Base-by-base conservation (phyloP, 2,329 filamentous ascomycete species). In the Aspergillus sp. region DNA sequence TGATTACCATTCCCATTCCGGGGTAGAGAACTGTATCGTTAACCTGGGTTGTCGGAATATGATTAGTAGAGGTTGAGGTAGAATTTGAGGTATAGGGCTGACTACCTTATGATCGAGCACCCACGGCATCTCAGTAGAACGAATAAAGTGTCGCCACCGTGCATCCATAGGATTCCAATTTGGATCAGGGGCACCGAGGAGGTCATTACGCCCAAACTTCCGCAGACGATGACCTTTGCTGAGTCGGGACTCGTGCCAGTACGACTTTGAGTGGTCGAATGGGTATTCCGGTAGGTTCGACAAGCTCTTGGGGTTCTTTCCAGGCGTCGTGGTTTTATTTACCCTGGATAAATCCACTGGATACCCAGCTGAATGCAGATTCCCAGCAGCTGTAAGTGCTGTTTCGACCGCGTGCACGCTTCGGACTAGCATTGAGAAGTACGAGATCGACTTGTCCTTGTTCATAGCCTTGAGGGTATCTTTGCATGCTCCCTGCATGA, bases 91-190 rank as follows among this genome's bases (percentile, higher is more conserved):
- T 15, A 14, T n/a, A 37, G 35, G 35, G 35, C 35, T 35, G 23
- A n/a, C 35, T 14, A 44, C 41, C 21, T 44, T 44, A 21, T 51
- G 48, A 15, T 63, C 59, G 5, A 12, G 12, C 17, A 46, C 14
- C 51, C 51, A 53, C 12, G n/a, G 17, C 14, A n/a, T 6, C 4
- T 37, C 31, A 3, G 11, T 14, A 4, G 19, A 8, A 1, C 12
- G 19, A 1, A 81, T 67, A 17, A 79, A 67, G 52, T 79, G 77
- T 5, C 79, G 69, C 81, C 81, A 83, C 39, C 56, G 62, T 0
- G 71, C 65, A 44, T 65, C 64, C 7, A 63, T 31, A 2, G 60
- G 59, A 23, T 65, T 63, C 55, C 55, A 64, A n/a, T 67, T 56
- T 6, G 43, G n/a, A 15, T 43, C 52, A 9, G 48, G 61, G 1